Percentiles rank a stretch among this genome's conserved stretches.
These are phyloP conservation scores for Mycosphaerella arachidis DNA, from an alignment of 2,329 filamentous ascomycete genomes.

Conservation along the genomic window DNA sequence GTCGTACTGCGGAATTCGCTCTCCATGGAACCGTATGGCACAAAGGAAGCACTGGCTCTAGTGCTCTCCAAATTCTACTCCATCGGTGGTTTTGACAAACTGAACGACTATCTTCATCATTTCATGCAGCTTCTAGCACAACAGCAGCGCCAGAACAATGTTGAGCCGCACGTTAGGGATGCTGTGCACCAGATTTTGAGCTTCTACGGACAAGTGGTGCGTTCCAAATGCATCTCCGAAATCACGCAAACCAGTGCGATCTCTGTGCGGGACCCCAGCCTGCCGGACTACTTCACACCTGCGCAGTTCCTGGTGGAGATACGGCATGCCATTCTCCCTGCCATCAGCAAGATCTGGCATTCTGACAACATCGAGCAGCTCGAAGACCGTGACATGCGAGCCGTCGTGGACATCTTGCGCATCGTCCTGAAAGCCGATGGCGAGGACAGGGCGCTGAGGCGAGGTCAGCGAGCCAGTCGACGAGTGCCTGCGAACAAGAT, in stretches of 20 bases:
- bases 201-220: constrained; percentile 71
- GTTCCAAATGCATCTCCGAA: constrained; percentile 75
- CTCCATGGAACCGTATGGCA: constrained; percentile 23
- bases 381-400: constrained; percentile 69
- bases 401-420: constrained; percentile 77
- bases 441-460: constrained; percentile 63
- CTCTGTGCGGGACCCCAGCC: constrained; percentile 40
- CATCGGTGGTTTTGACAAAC: constrained; percentile 65
- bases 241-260: constrained; percentile 55
- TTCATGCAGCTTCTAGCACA: constrained; percentile 27
- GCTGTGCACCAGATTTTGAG: constrained; percentile 75
- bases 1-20: constrained; percentile 26
- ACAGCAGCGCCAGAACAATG: constrained; percentile 40
- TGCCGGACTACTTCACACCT: constrained; percentile 59
- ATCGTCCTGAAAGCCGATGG: constrained; percentile 71
- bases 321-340: constrained; percentile 71
- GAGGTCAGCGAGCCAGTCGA: constrained; percentile 54
- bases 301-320: constrained; percentile 83
- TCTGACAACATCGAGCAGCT: constrained; percentile 78
- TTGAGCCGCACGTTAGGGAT: constrained; percentile 17
- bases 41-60: constrained; percentile 53
- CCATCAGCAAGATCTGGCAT: constrained; percentile 76
- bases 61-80: constrained; percentile 85
- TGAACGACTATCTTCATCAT: constrained; percentile 52
- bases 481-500: constrained; percentile 45